Evolutionary conservation across 805 yeast genomes (phyloP).

Genomic region (Middelhovenomyces tepae): DNA sequence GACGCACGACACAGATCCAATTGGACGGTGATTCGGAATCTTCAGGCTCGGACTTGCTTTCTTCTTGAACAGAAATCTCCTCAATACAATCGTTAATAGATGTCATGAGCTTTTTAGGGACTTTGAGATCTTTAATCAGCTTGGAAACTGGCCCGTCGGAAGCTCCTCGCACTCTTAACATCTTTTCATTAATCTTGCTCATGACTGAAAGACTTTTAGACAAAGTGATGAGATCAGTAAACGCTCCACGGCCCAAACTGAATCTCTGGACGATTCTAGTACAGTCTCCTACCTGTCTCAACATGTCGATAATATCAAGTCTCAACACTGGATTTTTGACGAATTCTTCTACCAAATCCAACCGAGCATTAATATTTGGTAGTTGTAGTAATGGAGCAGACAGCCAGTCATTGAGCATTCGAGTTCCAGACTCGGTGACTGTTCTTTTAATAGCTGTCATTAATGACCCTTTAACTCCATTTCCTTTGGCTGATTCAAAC

Average conservation of each 20-base stretch:
- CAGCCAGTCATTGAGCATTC: slow-evolving; percentile 75
- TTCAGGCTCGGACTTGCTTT: neutral
- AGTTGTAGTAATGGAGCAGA: slow-evolving; percentile 65
- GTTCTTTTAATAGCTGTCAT: slow-evolving; percentile 65
- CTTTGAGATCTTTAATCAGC: too few relatives aligned
- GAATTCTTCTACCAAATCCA: slow-evolving; percentile 40
- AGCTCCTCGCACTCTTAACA: too few relatives aligned
- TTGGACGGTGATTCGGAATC: neutral
- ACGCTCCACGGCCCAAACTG: slow-evolving; percentile 34
- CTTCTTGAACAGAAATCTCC: too few relatives aligned
- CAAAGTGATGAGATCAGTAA: slow-evolving; percentile 37
- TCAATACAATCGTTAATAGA: neutral
- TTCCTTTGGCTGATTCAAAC: slow-evolving; percentile 37
- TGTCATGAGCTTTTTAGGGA: too few relatives aligned
- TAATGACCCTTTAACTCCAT: slow-evolving; percentile 57
- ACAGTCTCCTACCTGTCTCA: slow-evolving; percentile 46
- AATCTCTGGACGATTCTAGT: slow-evolving; percentile 29
- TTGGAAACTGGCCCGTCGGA: too few relatives aligned
- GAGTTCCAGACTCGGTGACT: slow-evolving; percentile 69
- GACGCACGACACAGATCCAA: slow-evolving; percentile 11
- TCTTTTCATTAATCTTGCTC: slow-evolving; percentile 2
- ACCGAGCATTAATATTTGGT: slow-evolving; percentile 48
- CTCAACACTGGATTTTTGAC: slow-evolving; percentile 33
- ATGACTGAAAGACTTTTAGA: slow-evolving; percentile 34
- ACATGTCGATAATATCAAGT: slow-evolving; percentile 49